These are phyloP conservation scores for Coniochaeta sp. DNA, from an alignment of 2,329 filamentous ascomycete genomes.

Conservation along the genomic window DNA sequence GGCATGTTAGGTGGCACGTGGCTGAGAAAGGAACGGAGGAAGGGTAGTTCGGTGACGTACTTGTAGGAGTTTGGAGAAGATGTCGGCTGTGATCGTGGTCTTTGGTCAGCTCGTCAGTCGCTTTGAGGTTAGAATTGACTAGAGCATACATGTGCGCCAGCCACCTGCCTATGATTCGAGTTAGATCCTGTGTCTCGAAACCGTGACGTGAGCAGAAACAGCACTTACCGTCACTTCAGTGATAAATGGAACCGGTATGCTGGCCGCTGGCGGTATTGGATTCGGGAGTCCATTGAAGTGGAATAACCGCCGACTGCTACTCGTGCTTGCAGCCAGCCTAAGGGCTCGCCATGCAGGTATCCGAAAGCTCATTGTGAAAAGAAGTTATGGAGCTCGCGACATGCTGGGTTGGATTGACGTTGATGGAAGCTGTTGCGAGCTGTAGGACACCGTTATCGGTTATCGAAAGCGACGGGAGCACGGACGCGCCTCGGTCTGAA, in stretches of 20 bases:
- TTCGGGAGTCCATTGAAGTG: constrained; percentile 26
- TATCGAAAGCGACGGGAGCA: neutral
- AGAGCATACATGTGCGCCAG: constrained; percentile 65
- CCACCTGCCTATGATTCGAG: constrained; percentile 54
- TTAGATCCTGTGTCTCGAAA: neutral
- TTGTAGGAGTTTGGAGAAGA: constrained; percentile 73
- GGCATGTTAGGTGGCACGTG: neutral
- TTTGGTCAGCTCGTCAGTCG: constrained; percentile 14
- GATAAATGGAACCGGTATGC: constrained; percentile 53
- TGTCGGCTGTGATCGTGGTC: constrained; percentile 51
- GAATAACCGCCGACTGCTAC: constrained; percentile 32
- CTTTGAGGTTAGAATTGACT: constrained; percentile 1
- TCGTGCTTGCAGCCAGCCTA: constrained; percentile 22
- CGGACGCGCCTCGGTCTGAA: neutral
- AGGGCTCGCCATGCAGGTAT: constrained; percentile 24
- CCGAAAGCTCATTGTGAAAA: constrained; percentile 27
- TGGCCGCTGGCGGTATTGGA: constrained; percentile 18
- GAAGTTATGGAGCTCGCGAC: neutral
- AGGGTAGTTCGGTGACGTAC: constrained; percentile 28
- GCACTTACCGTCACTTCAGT: constrained; percentile 42
- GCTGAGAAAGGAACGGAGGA: neutral
- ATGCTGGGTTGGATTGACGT: neutral
- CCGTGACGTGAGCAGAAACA: constrained; percentile 3
- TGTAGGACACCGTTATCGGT: neutral
- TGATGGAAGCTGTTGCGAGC: constrained; percentile 1